phyloP scores from a whole-genome alignment of 495 filamentous ascomycete genomes.

The Cudoniella acicularis region DNA sequence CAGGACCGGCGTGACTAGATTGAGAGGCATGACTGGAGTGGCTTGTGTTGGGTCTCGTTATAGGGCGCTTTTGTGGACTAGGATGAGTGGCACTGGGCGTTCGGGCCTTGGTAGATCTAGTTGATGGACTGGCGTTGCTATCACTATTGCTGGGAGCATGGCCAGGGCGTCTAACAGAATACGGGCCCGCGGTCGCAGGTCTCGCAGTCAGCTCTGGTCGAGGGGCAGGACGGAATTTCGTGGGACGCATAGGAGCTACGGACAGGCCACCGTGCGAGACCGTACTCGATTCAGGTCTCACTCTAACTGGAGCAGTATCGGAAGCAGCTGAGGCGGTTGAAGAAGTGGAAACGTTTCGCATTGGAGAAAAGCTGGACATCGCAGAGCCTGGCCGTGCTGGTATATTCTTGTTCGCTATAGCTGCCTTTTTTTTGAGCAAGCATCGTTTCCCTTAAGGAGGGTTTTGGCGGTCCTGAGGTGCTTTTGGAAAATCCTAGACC shows the following conservation, averaged over 20 bases:
- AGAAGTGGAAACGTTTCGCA: conserved; percentile 42
- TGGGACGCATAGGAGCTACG: conserved; percentile 52
- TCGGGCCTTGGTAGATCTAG: conserved; percentile 14
- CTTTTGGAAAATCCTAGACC: conserved; percentile 55
- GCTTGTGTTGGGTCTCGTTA: conserved; percentile 26
- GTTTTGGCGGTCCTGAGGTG: conserved; percentile 51
- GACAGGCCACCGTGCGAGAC: conserved; percentile 45
- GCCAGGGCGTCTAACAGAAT: conserved; percentile 48
- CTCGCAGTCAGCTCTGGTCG: conserved; percentile 45
- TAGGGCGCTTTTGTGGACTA: conserved; percentile 17
- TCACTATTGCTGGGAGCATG: conserved; percentile 40
- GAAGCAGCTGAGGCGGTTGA: conserved; percentile 38
- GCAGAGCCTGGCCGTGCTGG: conserved; percentile 72
- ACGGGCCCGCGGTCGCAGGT: conserved; percentile 54
- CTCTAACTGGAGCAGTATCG: conserved; percentile 21
- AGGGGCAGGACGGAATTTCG: conserved; percentile 28
- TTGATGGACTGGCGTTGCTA: conserved; percentile 22
- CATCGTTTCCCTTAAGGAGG: conserved; percentile 70
- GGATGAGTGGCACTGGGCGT: conserved; percentile 18
- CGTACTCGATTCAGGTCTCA: conserved; percentile 36
- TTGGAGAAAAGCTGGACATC: conserved; percentile 61
- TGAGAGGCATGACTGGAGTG: conserved; percentile 27
- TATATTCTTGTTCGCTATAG: conserved; percentile 53
- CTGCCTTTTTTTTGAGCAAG: conserved; percentile 75
- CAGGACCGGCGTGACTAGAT: conserved; percentile 25